Conservation (phyloP, 2,329 filamentous ascomycete species). For the Apiospora koreana region DNA sequence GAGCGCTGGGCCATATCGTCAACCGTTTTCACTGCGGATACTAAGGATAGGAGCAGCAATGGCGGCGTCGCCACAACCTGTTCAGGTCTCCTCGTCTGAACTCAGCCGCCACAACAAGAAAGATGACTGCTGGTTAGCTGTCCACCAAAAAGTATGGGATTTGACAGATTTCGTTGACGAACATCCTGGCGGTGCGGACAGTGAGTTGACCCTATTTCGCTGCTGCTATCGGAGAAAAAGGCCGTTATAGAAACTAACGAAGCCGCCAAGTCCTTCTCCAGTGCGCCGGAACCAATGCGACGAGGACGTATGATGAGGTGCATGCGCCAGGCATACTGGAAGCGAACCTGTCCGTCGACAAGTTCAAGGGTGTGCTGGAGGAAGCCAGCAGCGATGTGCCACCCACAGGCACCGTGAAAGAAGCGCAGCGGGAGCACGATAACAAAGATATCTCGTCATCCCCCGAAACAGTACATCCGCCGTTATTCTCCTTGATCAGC, state of each 20-base stretch:
- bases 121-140: slow-evolving; percentile 16
- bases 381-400: slow-evolving; percentile 14
- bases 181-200: slow-evolving; percentile 16
- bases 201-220: slow-evolving; percentile 1
- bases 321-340: slow-evolving; percentile 17
- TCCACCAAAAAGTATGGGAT: slow-evolving; percentile 18
- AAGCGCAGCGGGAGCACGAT: background rate
- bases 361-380: slow-evolving; percentile 14
- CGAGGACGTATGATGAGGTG: slow-evolving; percentile 11
- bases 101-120: slow-evolving; percentile 13
- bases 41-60: background rate
- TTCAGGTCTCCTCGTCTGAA: slow-evolving; percentile 13
- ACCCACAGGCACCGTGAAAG: background rate
- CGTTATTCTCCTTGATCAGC: slow-evolving; percentile 56
- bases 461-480: slow-evolving; percentile 37
- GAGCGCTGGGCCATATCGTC: background rate
- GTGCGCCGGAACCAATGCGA: slow-evolving; percentile 15
- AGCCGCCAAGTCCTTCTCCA: slow-evolving; percentile 12
- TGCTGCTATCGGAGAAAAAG: no score
- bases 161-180: slow-evolving; percentile 17
- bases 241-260: background rate
- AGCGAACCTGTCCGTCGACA: slow-evolving; percentile 12
- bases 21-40: background rate
- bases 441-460: background rate
- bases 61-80: background rate